A percentile compares a stretch with the other conserved stretches of the same genome.
Evolutionary conservation across 139 green algal genomes (phyloP).

Genomic region (Asterochloris sp.): DNA sequence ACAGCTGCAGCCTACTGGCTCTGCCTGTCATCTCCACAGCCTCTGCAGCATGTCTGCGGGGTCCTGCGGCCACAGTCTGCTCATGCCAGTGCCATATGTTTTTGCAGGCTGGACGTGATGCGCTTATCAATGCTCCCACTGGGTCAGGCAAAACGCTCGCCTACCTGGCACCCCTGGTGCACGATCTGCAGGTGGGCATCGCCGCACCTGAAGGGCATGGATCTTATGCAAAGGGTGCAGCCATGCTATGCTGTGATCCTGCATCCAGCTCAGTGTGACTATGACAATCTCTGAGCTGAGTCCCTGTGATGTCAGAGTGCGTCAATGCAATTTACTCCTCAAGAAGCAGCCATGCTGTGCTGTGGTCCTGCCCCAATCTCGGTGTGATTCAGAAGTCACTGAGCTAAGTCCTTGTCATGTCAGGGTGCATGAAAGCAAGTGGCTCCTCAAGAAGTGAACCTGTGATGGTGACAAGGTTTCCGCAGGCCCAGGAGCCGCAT

Average conservation of each 20-base stretch:
- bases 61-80: not conserved
- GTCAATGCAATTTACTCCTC: too few species aligned
- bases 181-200: conserved; percentile 59
- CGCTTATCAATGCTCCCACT: conserved; percentile 66
- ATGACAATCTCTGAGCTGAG: too few species aligned
- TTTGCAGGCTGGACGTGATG: conserved; percentile 60
- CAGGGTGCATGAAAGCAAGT: not conserved
- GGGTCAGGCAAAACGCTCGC: conserved; percentile 90
- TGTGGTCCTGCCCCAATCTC: too few species aligned
- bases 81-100: conserved; percentile 3
- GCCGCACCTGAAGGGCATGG: not conserved
- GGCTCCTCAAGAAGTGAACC: too few species aligned
- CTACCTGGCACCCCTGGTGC: conserved; percentile 87
- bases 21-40: not conserved
- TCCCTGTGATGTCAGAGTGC: too few species aligned
- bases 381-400: too few species aligned
- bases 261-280: too few species aligned
- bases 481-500: conserved; percentile 27
- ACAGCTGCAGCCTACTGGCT: not conserved
- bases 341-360: too few species aligned
- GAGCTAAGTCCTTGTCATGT: not conserved
- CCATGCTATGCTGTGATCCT: too few species aligned
- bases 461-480: not conserved
- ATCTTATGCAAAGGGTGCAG: not conserved
- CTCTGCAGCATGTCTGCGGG: not conserved